phyloP scores from a whole-genome alignment of 352 stramenopile species.

The Phytophthora melonis region DNA sequence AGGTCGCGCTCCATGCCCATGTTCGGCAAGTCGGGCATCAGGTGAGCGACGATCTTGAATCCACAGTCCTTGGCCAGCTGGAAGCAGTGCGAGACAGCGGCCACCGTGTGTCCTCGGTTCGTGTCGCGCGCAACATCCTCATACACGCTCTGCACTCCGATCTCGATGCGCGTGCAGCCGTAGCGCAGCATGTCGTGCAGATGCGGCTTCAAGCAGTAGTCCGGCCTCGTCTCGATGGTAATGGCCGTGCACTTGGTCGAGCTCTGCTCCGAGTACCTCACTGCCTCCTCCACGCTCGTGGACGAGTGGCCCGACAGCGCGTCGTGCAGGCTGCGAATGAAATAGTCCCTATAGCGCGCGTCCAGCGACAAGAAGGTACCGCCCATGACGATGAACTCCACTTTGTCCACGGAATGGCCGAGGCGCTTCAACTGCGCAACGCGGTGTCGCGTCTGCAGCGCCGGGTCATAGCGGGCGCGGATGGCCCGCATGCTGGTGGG shows the following conservation, averaged over 20 bases:
- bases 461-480: conserved; percentile 95
- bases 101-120: conserved; percentile 95
- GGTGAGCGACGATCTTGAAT: conserved; percentile 98
- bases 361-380: conserved; percentile 97
- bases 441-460: conserved; percentile 92
- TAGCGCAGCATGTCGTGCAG: conserved; percentile 97
- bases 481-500: conserved; percentile 97
- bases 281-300: conserved; percentile 91
- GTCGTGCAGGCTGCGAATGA: conserved; percentile 97
- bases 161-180: conserved; percentile 97
- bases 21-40: conserved; percentile 98
- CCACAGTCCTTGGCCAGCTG: conserved; percentile 94
- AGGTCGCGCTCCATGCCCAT: conserved; percentile 97
- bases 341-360: conserved; percentile 95
- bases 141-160: conserved; percentile 97
- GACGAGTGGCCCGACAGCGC: conserved; percentile 94
- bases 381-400: conserved; percentile 98
- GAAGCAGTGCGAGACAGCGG: conserved; percentile 85
- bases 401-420: conserved; percentile 96
- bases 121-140: conserved; percentile 94
- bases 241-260: conserved; percentile 91
- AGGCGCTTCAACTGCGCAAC: conserved; percentile 90
- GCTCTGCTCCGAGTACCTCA: conserved; percentile 94
- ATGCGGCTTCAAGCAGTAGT: conserved; percentile 98
- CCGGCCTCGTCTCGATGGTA: conserved; percentile 97